Evolutionary conservation across 116 monocot genomes (phyloP).

Genomic region (Thalassia testudinum): DNA sequence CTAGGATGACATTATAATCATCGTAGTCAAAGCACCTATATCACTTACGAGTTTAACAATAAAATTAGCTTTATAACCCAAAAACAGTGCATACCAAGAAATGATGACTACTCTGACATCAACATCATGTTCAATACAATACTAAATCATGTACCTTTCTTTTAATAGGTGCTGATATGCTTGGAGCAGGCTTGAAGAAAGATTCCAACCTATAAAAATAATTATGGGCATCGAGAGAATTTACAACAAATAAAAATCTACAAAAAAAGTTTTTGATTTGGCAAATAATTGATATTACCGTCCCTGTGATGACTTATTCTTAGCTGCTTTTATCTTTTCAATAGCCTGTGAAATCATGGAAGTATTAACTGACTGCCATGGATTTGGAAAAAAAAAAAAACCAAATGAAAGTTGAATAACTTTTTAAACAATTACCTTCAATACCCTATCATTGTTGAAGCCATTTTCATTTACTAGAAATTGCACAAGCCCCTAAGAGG

Average conservation of each 20-base stretch:
- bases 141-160: slow-evolving; percentile 42
- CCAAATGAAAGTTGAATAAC: neutral
- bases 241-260: neutral
- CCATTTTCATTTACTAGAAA: slow-evolving; percentile 98
- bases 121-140: no score
- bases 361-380: no score
- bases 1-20: no score
- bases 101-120: no score
- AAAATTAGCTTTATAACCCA: no score
- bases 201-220: slow-evolving; percentile 62
- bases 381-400: neutral
- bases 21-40: no score
- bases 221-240: neutral
- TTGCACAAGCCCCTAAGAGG: slow-evolving; percentile 49
- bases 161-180: slow-evolving; percentile 49
- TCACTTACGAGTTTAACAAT: no score
- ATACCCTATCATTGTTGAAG: slow-evolving; percentile 74
- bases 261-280: neutral
- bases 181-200: slow-evolving; percentile 73
- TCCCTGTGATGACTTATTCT: slow-evolving; percentile 80
- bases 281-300: slow-evolving; percentile 24
- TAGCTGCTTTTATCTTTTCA: slow-evolving; percentile 87
- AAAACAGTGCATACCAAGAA: no score
- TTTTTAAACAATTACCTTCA: slow-evolving; percentile 41
- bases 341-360: slow-evolving; percentile 41